These are phyloP conservation scores for cucumber (Cucumis sativus) DNA, from an alignment of 306 rosid genomes.

Conservation along the genomic window Cucumber_9930_V3 NC_026657.2:34343001-34343500, in stretches of 20 bases:
- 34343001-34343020: not conserved
- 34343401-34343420: slow-evolving; percentile 19
- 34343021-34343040: not conserved
- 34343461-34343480: slow-evolving; percentile 30
- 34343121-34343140: not conserved
- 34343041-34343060: not conserved
- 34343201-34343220: slow-evolving; percentile 7
- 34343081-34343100: not conserved
- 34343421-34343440: slow-evolving; percentile 43
- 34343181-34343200: slow-evolving; percentile 24
- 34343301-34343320: slow-evolving; percentile 16
- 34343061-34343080: not conserved
- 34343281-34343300: slow-evolving; percentile 24
- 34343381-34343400: slow-evolving; percentile 1
- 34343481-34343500: slow-evolving; percentile 33
- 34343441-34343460: slow-evolving; percentile 46
- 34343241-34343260: slow-evolving; percentile 14
- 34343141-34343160: slow-evolving; percentile 27
- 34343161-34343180: slow-evolving; percentile 16
- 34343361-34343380: slow-evolving; percentile 6
- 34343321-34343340: slow-evolving; percentile 15
- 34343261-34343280: slow-evolving; percentile 14
- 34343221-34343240: slow-evolving; percentile 26
- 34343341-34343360: slow-evolving; percentile 5
- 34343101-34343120: not conserved